Evolutionary conservation across 495 filamentous ascomycete genomes (phyloP), one percentile per base, ranked within the genome.

Genomic region (Aspergillus bertholletiae): DNA sequence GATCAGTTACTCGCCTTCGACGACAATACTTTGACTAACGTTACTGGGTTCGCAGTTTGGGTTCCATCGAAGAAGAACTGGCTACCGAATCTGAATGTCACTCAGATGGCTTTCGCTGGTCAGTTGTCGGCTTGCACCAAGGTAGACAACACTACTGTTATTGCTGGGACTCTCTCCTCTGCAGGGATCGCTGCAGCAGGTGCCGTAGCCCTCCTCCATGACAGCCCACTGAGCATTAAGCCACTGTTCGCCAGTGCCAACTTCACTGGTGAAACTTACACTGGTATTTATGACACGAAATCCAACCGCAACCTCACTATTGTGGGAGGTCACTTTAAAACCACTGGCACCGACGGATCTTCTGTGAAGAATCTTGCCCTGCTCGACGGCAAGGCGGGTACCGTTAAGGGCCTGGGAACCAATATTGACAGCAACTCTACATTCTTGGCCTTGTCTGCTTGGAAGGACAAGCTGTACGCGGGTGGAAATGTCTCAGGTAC

Each of bases 1-100:
- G 76, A 80, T 21, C 73, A 83, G 54, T 79, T 96, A 23, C 72
- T 85, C 18, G 79, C 82, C 3, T 91, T 88, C 63, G 84, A 73
- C 39, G 74, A 73, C 48, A 87, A 84, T 57, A 60, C 77, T 11
- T 79, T 82, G n/a, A 70, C 84, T 11, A 60, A 79, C 12, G 87
- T 84, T 2, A 65, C 80, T 46, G 90, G 92, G 1, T 92, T 97
- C 64, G 94, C 88, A 26, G 75, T 97, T 22, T 99, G 94, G 94
- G 87, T 97, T n/a, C 90, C 91, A 20, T 94, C 92, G 5, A 80
- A 78, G 46, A 81, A 83, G 37, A 90, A 95, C 63, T 99, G 94
- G 94, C 73, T 97, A 21, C 84, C 90, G 67, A 93, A 91, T 58
- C 73, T 97, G 37, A 73, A 89, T 43, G 66, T 83, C 37, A 71